phyloP scores from a whole-genome alignment of 495 filamentous ascomycete genomes.

The Endocarpon pusillum region DNA sequence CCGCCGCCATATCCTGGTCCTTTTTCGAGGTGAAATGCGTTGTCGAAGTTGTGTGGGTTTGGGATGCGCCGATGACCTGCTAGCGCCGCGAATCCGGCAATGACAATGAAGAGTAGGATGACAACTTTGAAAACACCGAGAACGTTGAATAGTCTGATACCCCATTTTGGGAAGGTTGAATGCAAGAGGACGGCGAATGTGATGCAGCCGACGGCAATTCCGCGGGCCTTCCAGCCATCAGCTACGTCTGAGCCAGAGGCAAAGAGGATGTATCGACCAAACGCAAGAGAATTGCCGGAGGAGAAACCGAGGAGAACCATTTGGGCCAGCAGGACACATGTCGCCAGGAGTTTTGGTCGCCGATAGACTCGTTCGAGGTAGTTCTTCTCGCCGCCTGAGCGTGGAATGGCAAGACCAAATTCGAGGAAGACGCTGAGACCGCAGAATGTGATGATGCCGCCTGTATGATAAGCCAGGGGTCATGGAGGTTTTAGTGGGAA shows the following conservation, averaged over 20 bases:
- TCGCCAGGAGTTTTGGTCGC: constrained; percentile 41
- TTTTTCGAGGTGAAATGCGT: constrained; percentile 36
- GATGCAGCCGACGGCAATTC: constrained; percentile 42
- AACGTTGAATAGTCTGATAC: constrained; percentile 33
- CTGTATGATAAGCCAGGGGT: too few species aligned
- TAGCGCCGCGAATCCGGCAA: constrained; percentile 42
- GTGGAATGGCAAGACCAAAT: constrained; percentile 42
- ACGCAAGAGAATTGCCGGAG: constrained; percentile 44
- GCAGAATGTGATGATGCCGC: constrained; percentile 32
- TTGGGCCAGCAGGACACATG: constrained; percentile 41
- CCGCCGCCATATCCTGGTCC: too few species aligned
- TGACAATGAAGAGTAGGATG: constrained; percentile 38
- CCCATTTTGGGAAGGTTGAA: constrained; percentile 35
- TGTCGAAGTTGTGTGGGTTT: constrained; percentile 40
- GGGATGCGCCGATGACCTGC: constrained; percentile 38
- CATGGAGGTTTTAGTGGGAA: too few species aligned
- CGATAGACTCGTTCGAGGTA: constrained; percentile 52
- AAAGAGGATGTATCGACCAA: constrained; percentile 38
- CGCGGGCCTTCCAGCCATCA: constrained; percentile 51
- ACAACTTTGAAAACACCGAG: constrained; percentile 40
- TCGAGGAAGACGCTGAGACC: constrained; percentile 41
- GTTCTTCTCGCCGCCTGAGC: constrained; percentile 46
- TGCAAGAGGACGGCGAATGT: constrained; percentile 36
- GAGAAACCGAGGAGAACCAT: constrained; percentile 42
- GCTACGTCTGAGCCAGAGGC: constrained; percentile 27